Base-by-base conservation (phyloP, 306 rosid species). In the Medicago arabica region DNA sequence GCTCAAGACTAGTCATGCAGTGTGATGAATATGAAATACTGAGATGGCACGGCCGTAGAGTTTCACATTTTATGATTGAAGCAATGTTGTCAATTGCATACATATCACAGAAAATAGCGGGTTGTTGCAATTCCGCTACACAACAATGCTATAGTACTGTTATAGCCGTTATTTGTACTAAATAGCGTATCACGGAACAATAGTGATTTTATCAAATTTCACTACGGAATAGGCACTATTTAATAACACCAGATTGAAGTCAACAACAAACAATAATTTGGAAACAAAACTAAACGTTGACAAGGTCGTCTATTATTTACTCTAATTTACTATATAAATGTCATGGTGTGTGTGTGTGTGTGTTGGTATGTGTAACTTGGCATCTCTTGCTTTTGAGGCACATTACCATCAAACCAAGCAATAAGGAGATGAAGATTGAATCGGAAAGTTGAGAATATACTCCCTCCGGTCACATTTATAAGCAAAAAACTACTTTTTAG, bases 1-100 rank as follows among this genome's bases (percentile, higher is more conserved):
- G 43, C 21, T 8, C 6, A 28, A 47, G 49, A 55, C 7, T 34
- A 5, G 38, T 34, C 38, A 34, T 34, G 38, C 17, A 78, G 73
- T 66, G 19, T 49, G 47, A 80, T 51, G 58, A n/a, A 51, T 51
- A 51, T 51, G 23, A 51, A 16, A 51, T 51, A 51, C 23, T 6
- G 19, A n/a, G 57, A 50, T 50, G 23, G 25, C 28, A 18, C 28
- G 18, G 4, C 8, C 4, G 8, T 50, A 54, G 28, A 9, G 14
- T 17, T 18, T 54, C 60, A 54, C 60, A 54, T 54, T 2, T 4
- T 53, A 53, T 17, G 13, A 53, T 17, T 53, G 25, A 17, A 53
- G 12, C 55, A 49, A 15, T 49, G 18, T 49, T 49, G 16, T 49
- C 19, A 49, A 49, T 49, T 15, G 8, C 18, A 2, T 0, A 15